These are phyloP conservation scores for Trichoderma oligosporum DNA, from an alignment of 2,329 filamentous ascomycete species.

Conservation along the genomic window DNA sequence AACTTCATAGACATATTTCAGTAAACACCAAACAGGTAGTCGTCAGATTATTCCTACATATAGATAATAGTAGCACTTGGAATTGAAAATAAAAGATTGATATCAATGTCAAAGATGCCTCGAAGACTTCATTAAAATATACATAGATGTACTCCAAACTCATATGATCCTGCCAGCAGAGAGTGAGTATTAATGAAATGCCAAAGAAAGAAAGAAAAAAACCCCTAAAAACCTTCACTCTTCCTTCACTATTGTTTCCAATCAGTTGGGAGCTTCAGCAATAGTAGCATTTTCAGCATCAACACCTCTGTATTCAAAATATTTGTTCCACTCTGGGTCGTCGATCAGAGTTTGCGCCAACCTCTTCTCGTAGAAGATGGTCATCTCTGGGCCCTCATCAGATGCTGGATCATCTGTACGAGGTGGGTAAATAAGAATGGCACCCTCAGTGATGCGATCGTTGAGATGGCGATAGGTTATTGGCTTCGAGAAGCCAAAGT, in stretches of 20 bases:
- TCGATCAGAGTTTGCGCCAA: neutral
- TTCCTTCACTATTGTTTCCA: neutral
- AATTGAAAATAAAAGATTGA: too few relatives aligned
- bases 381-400: neutral
- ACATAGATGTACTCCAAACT: too few relatives aligned
- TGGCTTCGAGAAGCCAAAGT: constrained; percentile 6
- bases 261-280: neutral
- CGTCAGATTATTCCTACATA: too few relatives aligned
- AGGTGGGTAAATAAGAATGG: neutral
- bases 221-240: too few relatives aligned
- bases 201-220: too few relatives aligned
- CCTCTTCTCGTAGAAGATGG: constrained; percentile 11
- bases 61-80: too few relatives aligned
- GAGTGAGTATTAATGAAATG: too few relatives aligned
- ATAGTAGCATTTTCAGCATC: neutral
- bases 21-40: too few relatives aligned
- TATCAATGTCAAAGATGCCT: too few relatives aligned
- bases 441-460: constrained; percentile 1
- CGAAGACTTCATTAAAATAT: too few relatives aligned
- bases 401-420: neutral
- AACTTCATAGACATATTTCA: too few relatives aligned
- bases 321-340: neutral
- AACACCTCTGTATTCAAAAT: constrained; percentile 6
- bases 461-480: constrained; percentile 7
- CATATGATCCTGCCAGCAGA: too few relatives aligned